phyloP scores from a whole-genome alignment of 768 basidiomycete species.

The Leucosporidium yakuticum region DNA sequence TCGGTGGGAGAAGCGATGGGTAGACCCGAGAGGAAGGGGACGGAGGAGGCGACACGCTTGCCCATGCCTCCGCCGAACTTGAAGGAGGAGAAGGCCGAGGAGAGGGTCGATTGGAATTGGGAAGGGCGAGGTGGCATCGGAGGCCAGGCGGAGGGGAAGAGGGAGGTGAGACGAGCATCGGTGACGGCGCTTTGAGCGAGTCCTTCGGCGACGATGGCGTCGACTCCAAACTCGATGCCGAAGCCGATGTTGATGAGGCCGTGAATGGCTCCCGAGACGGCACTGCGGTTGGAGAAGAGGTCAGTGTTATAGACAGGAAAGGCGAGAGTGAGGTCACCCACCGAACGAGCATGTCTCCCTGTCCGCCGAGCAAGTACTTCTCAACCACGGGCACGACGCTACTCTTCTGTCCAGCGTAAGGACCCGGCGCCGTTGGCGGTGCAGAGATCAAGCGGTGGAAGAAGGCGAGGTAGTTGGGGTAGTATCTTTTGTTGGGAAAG shows the following conservation, averaged over 20 bases:
- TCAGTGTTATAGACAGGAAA: background rate
- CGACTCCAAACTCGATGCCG: slow-evolving; percentile 38
- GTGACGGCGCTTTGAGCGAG: slow-evolving; percentile 37
- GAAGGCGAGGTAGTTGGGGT: slow-evolving; percentile 38
- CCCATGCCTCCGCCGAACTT: background rate
- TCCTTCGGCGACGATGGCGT: slow-evolving; percentile 36
- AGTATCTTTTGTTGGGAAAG: slow-evolving; percentile 19
- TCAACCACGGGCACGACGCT: slow-evolving; percentile 32
- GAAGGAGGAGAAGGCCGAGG: slow-evolving; percentile 28
- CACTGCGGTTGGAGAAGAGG: background rate
- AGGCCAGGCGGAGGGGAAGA: slow-evolving; percentile 35
- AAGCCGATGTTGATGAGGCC: slow-evolving; percentile 38
- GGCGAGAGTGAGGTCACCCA: background rate
- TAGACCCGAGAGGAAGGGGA: background rate
- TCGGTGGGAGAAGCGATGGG: slow-evolving; percentile 13
- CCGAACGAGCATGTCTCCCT: slow-evolving; percentile 35
- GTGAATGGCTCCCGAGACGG: slow-evolving; percentile 36
- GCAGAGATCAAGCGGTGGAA: slow-evolving; percentile 29
- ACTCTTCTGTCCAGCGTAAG: slow-evolving; percentile 14
- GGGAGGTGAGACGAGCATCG: slow-evolving; percentile 1
- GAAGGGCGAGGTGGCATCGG: slow-evolving; percentile 18
- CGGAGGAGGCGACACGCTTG: background rate
- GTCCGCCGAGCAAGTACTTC: slow-evolving; percentile 34
- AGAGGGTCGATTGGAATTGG: slow-evolving; percentile 11
- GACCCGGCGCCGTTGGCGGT: background rate